These are phyloP conservation scores for Aspergillus saccharolyticus DNA, from an alignment of 495 filamentous ascomycete genomes.

Conservation along the genomic window DNA sequence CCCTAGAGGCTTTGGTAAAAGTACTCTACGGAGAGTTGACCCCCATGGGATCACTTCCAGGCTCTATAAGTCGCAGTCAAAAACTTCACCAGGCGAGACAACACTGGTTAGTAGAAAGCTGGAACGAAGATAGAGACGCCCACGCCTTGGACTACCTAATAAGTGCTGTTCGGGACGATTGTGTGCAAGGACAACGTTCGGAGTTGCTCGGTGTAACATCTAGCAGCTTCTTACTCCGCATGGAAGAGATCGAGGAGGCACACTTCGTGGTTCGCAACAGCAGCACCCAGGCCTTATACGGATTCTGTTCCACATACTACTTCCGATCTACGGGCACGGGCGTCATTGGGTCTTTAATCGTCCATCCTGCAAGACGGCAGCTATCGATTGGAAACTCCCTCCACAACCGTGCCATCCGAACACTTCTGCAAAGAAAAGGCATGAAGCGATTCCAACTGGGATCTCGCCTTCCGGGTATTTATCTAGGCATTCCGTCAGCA, in stretches of 20 bases:
- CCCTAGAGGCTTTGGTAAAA: slow-evolving; percentile 74
- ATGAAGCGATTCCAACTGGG: slow-evolving; percentile 76
- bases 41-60: slow-evolving; percentile 69
- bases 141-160: slow-evolving; percentile 65
- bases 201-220: slow-evolving; percentile 63
- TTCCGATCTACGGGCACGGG: slow-evolving; percentile 63
- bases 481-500: slow-evolving; percentile 68
- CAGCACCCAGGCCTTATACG: slow-evolving; percentile 79
- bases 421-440: slow-evolving; percentile 60
- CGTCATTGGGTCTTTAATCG: slow-evolving; percentile 76
- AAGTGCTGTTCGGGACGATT: slow-evolving; percentile 55
- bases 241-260: slow-evolving; percentile 63
- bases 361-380: slow-evolving; percentile 76
- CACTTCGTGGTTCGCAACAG: slow-evolving; percentile 91
- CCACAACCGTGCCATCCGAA: slow-evolving; percentile 73
- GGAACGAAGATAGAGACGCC: slow-evolving; percentile 70
- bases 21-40: slow-evolving; percentile 72
- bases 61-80: slow-evolving; percentile 75
- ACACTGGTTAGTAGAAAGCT: slow-evolving; percentile 84
- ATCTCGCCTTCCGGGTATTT: slow-evolving; percentile 70
- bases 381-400: slow-evolving; percentile 82
- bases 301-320: slow-evolving; percentile 84
- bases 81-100: slow-evolving; percentile 76
- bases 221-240: slow-evolving; percentile 66
- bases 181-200: slow-evolving; percentile 50